Evolutionary conservation across 257 asterid genomes (phyloP).

Genomic region (Nicotiana knightiana): DNA sequence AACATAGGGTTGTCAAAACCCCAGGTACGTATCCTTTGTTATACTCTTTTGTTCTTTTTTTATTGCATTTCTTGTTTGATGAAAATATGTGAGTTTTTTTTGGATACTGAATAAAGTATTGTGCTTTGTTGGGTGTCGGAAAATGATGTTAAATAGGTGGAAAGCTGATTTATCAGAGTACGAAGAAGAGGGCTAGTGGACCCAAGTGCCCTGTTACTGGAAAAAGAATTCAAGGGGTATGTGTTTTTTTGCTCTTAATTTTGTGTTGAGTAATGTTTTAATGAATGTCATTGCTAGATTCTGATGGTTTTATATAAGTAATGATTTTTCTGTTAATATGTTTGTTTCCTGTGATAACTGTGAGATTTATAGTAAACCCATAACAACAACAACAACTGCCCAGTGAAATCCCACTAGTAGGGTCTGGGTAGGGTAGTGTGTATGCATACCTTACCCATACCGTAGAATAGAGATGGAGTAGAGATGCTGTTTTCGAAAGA

Average conservation of each 20-base stretch:
- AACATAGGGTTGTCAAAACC: constrained; percentile 74
- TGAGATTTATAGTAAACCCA: background rate
- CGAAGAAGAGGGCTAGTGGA: constrained; percentile 77
- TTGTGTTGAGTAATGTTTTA: background rate
- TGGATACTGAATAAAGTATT: background rate
- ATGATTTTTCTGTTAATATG: background rate
- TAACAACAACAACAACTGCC: background rate
- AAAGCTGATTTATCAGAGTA: constrained; percentile 66
- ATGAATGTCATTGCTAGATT: background rate
- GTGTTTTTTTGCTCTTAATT: background rate
- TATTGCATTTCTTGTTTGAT: background rate
- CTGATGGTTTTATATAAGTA: background rate
- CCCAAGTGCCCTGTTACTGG: constrained; percentile 86
- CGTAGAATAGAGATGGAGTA: no score
- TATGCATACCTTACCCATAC: no score
- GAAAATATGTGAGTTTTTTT: background rate
- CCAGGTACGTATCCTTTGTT: constrained; percentile 39
- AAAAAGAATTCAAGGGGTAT: constrained; percentile 81
- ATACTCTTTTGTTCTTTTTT: background rate
- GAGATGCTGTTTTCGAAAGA: background rate
- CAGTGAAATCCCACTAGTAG: no score
- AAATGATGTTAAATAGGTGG: constrained; percentile 39
- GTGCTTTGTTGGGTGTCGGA: background rate
- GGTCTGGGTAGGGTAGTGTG: no score
- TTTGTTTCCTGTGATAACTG: background rate